Conservation (phyloP, 2,329 filamentous ascomycete species). For the Penicillium sp. region DNA sequence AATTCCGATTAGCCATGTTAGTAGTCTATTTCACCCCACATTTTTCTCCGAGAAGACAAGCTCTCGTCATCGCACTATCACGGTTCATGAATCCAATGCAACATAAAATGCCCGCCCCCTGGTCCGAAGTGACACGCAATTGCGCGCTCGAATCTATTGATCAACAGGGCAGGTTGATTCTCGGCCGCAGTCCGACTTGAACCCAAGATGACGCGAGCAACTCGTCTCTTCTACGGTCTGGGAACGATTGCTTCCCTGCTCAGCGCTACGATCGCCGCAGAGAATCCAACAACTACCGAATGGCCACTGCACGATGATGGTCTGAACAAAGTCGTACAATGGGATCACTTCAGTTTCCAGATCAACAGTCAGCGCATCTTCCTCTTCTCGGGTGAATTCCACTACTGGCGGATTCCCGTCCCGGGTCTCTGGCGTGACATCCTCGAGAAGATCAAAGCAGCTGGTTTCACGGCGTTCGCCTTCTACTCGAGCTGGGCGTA, state of each 20-base stretch:
- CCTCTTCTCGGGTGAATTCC: slow-evolving; percentile 58
- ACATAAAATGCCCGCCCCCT: slow-evolving; percentile 6
- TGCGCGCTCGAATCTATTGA: neutral
- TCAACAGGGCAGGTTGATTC: neutral
- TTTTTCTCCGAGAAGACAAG: slow-evolving; percentile 2
- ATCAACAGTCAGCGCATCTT: slow-evolving; percentile 57
- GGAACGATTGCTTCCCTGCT: slow-evolving; percentile 21
- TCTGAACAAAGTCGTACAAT: slow-evolving; percentile 52
- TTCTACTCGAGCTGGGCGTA: slow-evolving; percentile 56
- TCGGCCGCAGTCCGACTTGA: slow-evolving; percentile 9
- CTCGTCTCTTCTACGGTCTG: slow-evolving; percentile 17
- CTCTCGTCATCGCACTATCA: neutral
- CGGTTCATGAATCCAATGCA: neutral
- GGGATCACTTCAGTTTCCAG: slow-evolving; percentile 59
- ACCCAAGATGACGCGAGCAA: slow-evolving; percentile 14
- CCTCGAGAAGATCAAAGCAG: slow-evolving; percentile 57
- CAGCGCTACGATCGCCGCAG: slow-evolving; percentile 5
- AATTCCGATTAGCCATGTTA: neutral
- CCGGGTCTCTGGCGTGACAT: slow-evolving; percentile 56
- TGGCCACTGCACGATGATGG: slow-evolving; percentile 57
- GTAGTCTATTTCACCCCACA: slow-evolving; percentile 2
- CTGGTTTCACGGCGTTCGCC: slow-evolving; percentile 54
- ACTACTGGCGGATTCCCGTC: slow-evolving; percentile 57
- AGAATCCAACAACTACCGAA: slow-evolving; percentile 26
- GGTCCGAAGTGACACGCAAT: slow-evolving; percentile 2